Base-by-base conservation (phyloP, 176 grass and related monocot genomes). In the Oryza punctata region DNA sequence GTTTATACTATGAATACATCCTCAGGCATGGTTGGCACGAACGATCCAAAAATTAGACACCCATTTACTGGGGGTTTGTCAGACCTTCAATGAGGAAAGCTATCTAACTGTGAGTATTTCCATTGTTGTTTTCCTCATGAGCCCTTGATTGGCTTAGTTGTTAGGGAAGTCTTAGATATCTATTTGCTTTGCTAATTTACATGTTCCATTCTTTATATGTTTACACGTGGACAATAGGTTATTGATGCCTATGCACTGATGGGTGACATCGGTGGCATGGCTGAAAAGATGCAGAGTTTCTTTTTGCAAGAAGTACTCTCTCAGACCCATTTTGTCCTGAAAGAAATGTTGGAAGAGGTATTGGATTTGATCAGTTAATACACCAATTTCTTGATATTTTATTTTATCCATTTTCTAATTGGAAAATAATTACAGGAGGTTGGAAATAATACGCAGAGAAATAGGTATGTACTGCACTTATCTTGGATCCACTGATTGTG, bases 271-370 rank as follows among this genome's bases (percentile, higher is more conserved):
- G 80, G 82, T 85, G 96, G 96, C 79, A 95, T 99, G 91, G 96
- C 89, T 75, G 96, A 99, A 88, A 99, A 99, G 88, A 98, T 98
- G 73, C 96, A 98, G 84, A 98, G 93, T 87, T 99, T 94, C 87
- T 99, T 96, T 91, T 91, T 99, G 84, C 93, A 99, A 91, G 96
- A 99, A 96, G 91, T 99, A 72, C 83, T 99, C 52, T 96, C 96
- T 85, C 87, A 78, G 85, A 99, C 96, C 78, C 96, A 96, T 81
- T 78, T 65, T 92, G 91, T 99, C 63, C 87, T 99, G 75, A 99
- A 90, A 85, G 96, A 94, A 30, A 86, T 88, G 85, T 80, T 99
- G 77, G 85, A 92, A 85, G 96, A 99, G 91, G 96, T 99, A 92
- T 61, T 80, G 60, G 1, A 74, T 87, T 89, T 81, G 14, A 70